A percentile compares a stretch with the other conserved stretches of the same genome.
Conservation (phyloP, 2,329 filamentous ascomycete genomes). For the Fusarium sacchari region DNA sequence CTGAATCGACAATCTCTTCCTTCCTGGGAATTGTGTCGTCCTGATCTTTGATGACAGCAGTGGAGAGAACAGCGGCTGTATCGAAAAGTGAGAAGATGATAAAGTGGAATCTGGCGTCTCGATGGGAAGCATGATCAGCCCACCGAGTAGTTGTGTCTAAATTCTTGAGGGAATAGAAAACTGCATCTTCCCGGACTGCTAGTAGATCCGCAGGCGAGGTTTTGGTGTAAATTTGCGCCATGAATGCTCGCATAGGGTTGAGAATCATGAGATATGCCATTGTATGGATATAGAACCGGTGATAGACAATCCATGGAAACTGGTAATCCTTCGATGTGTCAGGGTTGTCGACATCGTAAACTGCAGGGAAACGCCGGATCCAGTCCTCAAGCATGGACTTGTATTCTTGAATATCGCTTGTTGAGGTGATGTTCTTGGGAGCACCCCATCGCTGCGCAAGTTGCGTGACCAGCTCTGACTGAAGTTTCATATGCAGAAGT, state of each 20-base stretch:
- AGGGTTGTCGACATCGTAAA: slow-evolving; percentile 51
- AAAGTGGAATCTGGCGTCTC: slow-evolving; percentile 61
- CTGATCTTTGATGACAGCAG: slow-evolving; percentile 60
- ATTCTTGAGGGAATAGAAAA: slow-evolving; percentile 55
- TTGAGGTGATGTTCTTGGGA: slow-evolving; percentile 41
- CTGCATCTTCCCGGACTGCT: slow-evolving; percentile 51
- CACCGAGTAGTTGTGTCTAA: slow-evolving; percentile 53
- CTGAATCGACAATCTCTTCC: slow-evolving; percentile 51
- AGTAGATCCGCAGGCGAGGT: slow-evolving; percentile 46
- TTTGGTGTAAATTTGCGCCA: slow-evolving; percentile 50
- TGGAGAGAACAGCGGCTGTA: slow-evolving; percentile 59
- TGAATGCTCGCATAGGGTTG: slow-evolving; percentile 57
- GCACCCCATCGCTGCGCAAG: slow-evolving; percentile 44
- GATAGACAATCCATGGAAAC: slow-evolving; percentile 55
- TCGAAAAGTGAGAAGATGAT: slow-evolving; percentile 63
- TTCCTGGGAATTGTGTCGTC: slow-evolving; percentile 51
- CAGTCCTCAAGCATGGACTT: slow-evolving; percentile 52
- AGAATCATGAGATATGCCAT: slow-evolving; percentile 58
- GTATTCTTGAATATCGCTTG: slow-evolving; percentile 46
- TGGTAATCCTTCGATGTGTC: slow-evolving; percentile 54
- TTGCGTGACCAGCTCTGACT: slow-evolving; percentile 46
- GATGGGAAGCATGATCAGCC: slow-evolving; percentile 55
- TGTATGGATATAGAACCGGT: slow-evolving; percentile 57
- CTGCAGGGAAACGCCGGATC: slow-evolving; percentile 53
- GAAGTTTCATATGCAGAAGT: slow-evolving; percentile 50